These are phyloP conservation scores for Glomus cerebriforme DNA, from an alignment of 192 early-diverging fungal genomes.

Conservation along the genomic window DNA sequence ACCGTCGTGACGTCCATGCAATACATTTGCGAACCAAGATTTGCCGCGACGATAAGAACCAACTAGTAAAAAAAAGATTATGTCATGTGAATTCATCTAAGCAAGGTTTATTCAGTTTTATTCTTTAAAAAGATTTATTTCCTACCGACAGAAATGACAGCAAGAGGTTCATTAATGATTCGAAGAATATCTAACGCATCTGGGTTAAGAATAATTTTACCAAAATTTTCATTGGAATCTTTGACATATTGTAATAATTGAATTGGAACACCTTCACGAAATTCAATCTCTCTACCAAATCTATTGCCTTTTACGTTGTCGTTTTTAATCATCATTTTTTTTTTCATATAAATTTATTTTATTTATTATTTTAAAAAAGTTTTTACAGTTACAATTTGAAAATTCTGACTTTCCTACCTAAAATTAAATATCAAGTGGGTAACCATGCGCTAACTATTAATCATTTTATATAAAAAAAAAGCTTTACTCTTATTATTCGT, in stretches of 20 bases:
- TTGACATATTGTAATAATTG: not conserved
- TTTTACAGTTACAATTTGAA: too few species aligned
- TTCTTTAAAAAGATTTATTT: not conserved
- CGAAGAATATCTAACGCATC: constrained; percentile 3
- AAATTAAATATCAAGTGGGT: too few species aligned
- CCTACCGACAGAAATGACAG: constrained; percentile 12
- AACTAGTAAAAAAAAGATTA: not conserved
- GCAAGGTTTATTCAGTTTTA: too few species aligned
- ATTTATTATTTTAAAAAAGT: too few species aligned
- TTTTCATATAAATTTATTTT: too few species aligned
- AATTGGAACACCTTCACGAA: not conserved
- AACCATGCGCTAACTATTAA: too few species aligned
- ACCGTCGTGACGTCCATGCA: constrained; percentile 13
- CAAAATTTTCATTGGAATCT: not conserved
- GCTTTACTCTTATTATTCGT: too few species aligned
- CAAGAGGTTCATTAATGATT: constrained; percentile 6
- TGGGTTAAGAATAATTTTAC: not conserved
- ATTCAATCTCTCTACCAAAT: not conserved
- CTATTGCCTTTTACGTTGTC: too few species aligned
- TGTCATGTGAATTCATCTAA: too few species aligned
- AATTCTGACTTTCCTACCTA: too few species aligned
- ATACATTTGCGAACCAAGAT: constrained; percentile 19
- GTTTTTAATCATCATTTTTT: too few species aligned
- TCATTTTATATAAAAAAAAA: too few species aligned
- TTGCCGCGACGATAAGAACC: constrained; percentile 17